phyloP scores from a whole-genome alignment of 2,329 filamentous ascomycete genomes.

The Sclerotinia sclerotiorum region DNA sequence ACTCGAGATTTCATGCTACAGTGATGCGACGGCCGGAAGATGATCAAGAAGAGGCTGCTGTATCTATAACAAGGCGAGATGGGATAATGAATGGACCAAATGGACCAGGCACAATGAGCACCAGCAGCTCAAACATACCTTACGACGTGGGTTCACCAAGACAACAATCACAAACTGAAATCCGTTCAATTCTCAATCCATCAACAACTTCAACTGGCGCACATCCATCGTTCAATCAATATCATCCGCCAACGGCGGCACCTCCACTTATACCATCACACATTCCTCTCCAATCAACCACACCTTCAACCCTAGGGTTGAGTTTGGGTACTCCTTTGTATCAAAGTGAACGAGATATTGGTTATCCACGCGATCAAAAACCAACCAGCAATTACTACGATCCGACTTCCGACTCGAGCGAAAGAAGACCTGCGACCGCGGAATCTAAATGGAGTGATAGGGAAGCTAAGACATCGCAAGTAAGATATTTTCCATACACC shows the following conservation, averaged over 20 bases:
- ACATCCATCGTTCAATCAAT: conserved; percentile 39
- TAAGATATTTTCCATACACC: conserved; percentile 29
- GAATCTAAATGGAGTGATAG: conserved; percentile 40
- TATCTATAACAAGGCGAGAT: conserved; percentile 17
- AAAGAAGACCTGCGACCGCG: conserved; percentile 43
- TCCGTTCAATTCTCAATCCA: conserved; percentile 19
- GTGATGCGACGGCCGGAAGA: conserved; percentile 39
- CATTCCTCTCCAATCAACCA: conserved; percentile 31
- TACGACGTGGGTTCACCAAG: conserved; percentile 15
- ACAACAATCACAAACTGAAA: conserved; percentile 21
- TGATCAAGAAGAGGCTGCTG: conserved; percentile 21
- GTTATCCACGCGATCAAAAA: conserved; percentile 44
- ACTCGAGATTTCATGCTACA: conserved; percentile 38
- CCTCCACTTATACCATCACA: conserved; percentile 34
- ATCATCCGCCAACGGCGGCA: conserved; percentile 35
- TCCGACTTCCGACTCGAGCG: conserved; percentile 46
- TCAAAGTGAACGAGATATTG: conserved; percentile 32
- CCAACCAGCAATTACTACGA: conserved; percentile 48
- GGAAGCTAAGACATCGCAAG: conserved; percentile 37
- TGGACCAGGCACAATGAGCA: conserved; percentile 18
- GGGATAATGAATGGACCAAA: conserved; percentile 26
- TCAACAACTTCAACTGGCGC: conserved; percentile 28
- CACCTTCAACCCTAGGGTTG: conserved; percentile 30
- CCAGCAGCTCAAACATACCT: conserved; percentile 12
- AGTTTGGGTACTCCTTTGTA: conserved; percentile 32